Conservation (phyloP, 1,284 basidiomycete genomes). For the Sanghuangporus baumii region DNA sequence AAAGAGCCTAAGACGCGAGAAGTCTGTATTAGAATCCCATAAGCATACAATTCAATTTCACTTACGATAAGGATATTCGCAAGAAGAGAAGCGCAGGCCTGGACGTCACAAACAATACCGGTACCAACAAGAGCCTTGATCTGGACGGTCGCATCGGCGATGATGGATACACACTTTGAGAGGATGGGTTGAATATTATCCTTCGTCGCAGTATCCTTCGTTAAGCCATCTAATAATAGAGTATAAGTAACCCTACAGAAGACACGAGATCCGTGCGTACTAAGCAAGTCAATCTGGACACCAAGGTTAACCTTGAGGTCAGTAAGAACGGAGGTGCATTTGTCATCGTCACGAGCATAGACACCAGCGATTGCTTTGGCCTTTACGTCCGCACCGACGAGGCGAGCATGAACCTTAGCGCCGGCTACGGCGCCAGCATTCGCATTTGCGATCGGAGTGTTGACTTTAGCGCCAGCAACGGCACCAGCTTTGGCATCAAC, state of each 20-base stretch:
- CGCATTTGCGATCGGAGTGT: neutral
- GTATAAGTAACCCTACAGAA: neutral
- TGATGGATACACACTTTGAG: neutral
- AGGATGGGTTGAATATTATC: neutral
- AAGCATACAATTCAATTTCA: neutral
- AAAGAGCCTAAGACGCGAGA: neutral
- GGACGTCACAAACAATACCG: neutral
- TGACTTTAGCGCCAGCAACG: neutral
- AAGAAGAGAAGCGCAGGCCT: neutral
- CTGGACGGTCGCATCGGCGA: neutral
- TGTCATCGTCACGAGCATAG: neutral
- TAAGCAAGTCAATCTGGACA: neutral
- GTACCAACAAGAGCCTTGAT: slow-evolving; percentile 4
- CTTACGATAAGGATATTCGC: slow-evolving; percentile 6
- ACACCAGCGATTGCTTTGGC: neutral
- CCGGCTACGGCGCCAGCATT: neutral
- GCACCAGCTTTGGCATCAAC: neutral
- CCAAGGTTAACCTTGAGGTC: slow-evolving; percentile 3
- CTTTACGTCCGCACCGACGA: neutral
- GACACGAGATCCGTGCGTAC: neutral
- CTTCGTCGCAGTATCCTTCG: neutral
- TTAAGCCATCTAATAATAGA: neutral
- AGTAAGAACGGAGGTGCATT: neutral
- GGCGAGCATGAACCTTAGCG: neutral
- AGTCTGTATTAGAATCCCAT: neutral